Conservation (phyloP, 257 asterid species). For the Agastache rugosa region DNA sequence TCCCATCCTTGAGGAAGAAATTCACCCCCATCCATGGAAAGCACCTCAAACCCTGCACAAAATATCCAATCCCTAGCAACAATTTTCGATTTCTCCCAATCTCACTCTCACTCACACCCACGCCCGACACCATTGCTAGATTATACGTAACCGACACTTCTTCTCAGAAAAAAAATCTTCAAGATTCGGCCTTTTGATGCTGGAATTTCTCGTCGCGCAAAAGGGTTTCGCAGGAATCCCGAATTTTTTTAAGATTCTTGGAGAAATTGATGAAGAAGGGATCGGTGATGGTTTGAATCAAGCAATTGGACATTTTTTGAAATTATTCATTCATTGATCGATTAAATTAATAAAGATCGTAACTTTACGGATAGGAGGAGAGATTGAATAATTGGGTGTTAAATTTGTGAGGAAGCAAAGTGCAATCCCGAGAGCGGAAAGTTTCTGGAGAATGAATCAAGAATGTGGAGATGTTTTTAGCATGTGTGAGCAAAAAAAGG, state of each 20-base stretch:
- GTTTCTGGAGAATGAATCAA: constrained; percentile 14
- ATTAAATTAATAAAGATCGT: too few species aligned
- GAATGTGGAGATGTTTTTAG: constrained; percentile 13
- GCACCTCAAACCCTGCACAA: constrained; percentile 92
- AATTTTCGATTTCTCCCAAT: constrained; percentile 56
- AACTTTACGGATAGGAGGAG: constrained; percentile 4
- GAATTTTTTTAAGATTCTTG: not conserved
- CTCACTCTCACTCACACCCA: constrained; percentile 39
- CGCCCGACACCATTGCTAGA: constrained; percentile 42
- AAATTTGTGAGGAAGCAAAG: not conserved
- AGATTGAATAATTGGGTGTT: not conserved
- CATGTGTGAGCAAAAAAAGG: not conserved
- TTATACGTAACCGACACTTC: not conserved
- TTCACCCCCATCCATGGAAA: constrained; percentile 96
- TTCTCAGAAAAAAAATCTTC: not conserved
- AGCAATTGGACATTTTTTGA: not conserved
- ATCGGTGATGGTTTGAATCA: not conserved
- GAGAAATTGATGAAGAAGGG: not conserved
- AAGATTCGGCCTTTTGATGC: constrained; percentile 29
- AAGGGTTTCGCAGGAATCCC: not conserved
- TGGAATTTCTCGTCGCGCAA: not conserved
- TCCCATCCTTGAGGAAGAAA: constrained; percentile 88
- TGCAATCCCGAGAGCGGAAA: constrained; percentile 22
- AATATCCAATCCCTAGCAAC: constrained; percentile 81
- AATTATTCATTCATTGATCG: not conserved